Evolutionary conservation across 257 asterid genomes (phyloP).

Genomic region (Haberlea rhodopensis): DNA sequence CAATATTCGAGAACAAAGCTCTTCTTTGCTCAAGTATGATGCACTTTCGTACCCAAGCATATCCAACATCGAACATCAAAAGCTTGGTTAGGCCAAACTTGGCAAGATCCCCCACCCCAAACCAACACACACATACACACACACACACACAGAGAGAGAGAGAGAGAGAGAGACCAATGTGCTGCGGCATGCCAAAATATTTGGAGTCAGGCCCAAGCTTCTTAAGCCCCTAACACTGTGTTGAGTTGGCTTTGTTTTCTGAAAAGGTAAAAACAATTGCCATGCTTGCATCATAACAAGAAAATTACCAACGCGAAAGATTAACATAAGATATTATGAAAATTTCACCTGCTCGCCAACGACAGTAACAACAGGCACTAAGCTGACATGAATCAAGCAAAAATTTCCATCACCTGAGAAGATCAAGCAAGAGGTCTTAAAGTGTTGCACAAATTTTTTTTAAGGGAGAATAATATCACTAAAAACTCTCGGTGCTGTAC

Average conservation of each 20-base stretch:
- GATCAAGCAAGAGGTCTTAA: constrained; percentile 16
- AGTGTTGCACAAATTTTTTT: constrained; percentile 14
- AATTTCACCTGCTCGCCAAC: constrained; percentile 85
- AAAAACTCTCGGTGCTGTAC: neutral
- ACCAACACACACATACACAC: neutral
- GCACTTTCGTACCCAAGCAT: neutral
- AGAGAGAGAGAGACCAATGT: constrained; percentile 51
- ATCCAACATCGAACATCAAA: neutral
- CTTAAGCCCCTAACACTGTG: constrained; percentile 92
- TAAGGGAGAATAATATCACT: neutral
- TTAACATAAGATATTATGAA: constrained; percentile 9
- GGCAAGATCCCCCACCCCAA: neutral
- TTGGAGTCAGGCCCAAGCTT: constrained; percentile 79
- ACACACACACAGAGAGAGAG: neutral
- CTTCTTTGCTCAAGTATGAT: neutral
- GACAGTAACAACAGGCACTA: constrained; percentile 79
- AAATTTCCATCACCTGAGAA: constrained; percentile 81
- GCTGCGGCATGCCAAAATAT: constrained; percentile 94
- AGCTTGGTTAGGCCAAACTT: neutral
- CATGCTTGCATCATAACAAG: constrained; percentile 17
- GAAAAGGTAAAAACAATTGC: constrained; percentile 29
- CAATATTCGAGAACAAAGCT: neutral
- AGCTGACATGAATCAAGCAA: constrained; percentile 92
- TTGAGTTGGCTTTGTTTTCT: constrained; percentile 99
- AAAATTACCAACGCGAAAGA: constrained; percentile 13